These are phyloP conservation scores for Fusarium clavum DNA, from an alignment of 2,329 filamentous ascomycete genomes.

Conservation along the genomic window DNA sequence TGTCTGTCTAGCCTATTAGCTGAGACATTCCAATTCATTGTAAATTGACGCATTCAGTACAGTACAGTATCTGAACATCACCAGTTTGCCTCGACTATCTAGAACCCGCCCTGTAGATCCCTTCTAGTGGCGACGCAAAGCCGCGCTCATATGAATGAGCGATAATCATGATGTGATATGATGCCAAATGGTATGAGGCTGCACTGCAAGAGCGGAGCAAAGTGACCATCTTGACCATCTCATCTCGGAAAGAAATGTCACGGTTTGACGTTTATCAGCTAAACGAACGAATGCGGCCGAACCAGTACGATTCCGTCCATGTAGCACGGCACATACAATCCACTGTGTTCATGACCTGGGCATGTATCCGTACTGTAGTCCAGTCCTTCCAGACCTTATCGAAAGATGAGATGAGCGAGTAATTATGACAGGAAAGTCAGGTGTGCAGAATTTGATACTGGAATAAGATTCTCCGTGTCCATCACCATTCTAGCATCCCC, in stretches of 20 bases:
- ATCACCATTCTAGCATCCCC: conserved; percentile 31
- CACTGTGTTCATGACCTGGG: conserved; percentile 24
- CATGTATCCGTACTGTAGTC: background rate
- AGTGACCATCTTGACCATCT: conserved; percentile 9
- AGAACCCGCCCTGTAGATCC: background rate
- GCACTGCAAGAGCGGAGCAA: conserved; percentile 25
- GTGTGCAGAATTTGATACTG: conserved; percentile 39
- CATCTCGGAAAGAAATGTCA: conserved; percentile 38
- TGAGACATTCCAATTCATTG: conserved; percentile 25
- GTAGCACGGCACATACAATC: conserved; percentile 15
- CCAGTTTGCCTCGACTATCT: background rate
- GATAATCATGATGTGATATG: background rate
- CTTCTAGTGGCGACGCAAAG: conserved; percentile 14
- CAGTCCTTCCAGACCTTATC: conserved; percentile 17
- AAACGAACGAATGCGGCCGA: conserved; percentile 23
- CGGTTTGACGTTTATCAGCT: conserved; percentile 27
- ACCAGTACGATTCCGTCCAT: conserved; percentile 33
- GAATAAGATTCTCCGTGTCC: conserved; percentile 44
- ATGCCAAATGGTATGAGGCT: conserved; percentile 12
- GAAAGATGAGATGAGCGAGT: background rate
- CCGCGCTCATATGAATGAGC: conserved; percentile 7
- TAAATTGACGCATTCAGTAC: conserved; percentile 20
- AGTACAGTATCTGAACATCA: background rate
- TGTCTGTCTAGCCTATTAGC: conserved; percentile 1
- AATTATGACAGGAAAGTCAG: conserved; percentile 13